Conservation (phyloP, 768 basidiomycete genomes). For the Udeniomyces megalosporus region DNA sequence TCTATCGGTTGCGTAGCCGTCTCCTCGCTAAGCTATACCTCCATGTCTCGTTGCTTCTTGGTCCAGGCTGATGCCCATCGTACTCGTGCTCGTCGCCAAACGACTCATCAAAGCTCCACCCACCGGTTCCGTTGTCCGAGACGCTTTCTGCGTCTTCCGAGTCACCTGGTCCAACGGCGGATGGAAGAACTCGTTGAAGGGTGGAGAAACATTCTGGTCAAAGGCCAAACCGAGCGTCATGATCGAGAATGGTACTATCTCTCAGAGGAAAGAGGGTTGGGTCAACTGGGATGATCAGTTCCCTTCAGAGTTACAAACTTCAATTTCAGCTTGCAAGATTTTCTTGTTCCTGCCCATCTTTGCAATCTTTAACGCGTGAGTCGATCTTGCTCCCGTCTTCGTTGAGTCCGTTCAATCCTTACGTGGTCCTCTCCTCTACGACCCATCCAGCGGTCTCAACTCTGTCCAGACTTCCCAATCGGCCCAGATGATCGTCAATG, state of each 20-base stretch:
- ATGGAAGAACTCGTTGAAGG: slow-evolving; percentile 19
- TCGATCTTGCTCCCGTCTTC: slow-evolving; percentile 7
- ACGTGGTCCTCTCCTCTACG: neutral
- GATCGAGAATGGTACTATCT: neutral
- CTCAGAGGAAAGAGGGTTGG: neutral
- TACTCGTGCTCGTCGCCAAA: slow-evolving; percentile 8
- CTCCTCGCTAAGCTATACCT: neutral
- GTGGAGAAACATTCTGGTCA: slow-evolving; percentile 26
- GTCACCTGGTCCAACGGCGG: slow-evolving; percentile 15
- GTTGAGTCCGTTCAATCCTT: slow-evolving; percentile 24
- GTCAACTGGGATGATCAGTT: slow-evolving; percentile 29
- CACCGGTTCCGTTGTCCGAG: slow-evolving; percentile 27
- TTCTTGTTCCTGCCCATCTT: slow-evolving; percentile 27
- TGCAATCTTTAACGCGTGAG: slow-evolving; percentile 22
- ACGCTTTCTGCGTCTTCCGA: slow-evolving; percentile 17
- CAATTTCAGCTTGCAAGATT: slow-evolving; percentile 26
- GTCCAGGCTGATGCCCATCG: slow-evolving; percentile 17
- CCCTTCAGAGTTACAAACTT: slow-evolving; percentile 25
- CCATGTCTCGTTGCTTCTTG: neutral
- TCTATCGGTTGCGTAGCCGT: slow-evolving; percentile 23
- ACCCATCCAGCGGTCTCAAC: slow-evolving; percentile 15
- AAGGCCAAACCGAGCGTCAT: neutral
- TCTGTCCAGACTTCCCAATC: slow-evolving; percentile 23
- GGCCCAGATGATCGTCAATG: slow-evolving; percentile 24
- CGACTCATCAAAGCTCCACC: slow-evolving; percentile 26